Evolutionary conservation across 1,284 basidiomycete genomes (phyloP).

Genomic region (Apiotrichum domesticum): DNA sequence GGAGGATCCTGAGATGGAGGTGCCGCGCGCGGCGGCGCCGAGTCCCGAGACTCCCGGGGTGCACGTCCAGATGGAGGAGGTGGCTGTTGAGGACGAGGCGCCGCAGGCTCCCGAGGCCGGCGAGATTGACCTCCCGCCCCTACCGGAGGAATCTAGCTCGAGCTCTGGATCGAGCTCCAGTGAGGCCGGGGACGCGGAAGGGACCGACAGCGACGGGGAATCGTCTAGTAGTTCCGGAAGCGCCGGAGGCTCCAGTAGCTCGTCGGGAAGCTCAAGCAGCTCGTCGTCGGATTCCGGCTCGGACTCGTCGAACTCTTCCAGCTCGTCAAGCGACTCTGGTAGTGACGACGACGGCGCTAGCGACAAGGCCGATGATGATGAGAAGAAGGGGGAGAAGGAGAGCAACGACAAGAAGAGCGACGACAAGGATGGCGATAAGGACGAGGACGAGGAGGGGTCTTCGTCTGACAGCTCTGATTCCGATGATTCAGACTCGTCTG

Average conservation of each 20-base stretch:
- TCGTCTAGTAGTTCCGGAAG: background rate
- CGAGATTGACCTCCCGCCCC: too few species aligned
- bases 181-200: too few species aligned
- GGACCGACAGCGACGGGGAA: too few species aligned
- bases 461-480: constrained; percentile 13
- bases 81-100: background rate
- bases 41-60: constrained; percentile 1
- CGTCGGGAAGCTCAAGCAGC: background rate
- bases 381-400: background rate
- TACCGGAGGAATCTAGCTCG: background rate
- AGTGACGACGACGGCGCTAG: background rate
- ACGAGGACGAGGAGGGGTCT: background rate
- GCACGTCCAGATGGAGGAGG: too few species aligned
- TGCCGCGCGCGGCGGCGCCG: constrained; percentile 11
- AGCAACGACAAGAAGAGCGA: background rate
- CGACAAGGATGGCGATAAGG: background rate
- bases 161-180: too few species aligned
- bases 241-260: background rate
- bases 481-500: constrained; percentile 6
- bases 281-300: constrained; percentile 3
- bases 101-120: background rate
- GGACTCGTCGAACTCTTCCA: background rate
- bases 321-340: background rate
- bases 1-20: constrained; percentile 13
- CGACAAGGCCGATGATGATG: background rate